phyloP scores from a whole-genome alignment of 148 eudicot species.

The Vaccinium corymbosum region DNA sequence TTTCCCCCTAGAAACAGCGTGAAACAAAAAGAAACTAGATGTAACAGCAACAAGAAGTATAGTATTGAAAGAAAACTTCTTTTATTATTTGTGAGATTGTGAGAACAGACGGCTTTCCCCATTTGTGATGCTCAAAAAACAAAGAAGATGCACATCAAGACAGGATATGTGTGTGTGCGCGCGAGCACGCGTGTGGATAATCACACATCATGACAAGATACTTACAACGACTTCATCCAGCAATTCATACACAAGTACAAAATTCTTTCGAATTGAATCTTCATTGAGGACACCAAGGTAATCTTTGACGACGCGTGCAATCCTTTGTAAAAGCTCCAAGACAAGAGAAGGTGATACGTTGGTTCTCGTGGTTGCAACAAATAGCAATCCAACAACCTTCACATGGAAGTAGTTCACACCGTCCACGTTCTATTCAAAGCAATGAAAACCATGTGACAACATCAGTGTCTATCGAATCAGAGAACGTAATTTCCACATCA shows the following conservation, averaged over 20 bases:
- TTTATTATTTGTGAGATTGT: not conserved
- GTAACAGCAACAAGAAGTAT: not conserved
- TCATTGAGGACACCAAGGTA: constrained; percentile 93
- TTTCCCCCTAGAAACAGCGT: not conserved
- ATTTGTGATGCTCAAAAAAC: not conserved
- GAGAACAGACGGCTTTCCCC: not conserved
- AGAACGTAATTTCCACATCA: not conserved
- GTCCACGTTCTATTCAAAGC: constrained; percentile 59
- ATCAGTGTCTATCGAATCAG: not conserved
- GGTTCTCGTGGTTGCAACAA: constrained; percentile 92
- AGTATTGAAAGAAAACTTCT: not conserved
- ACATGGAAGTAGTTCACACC: constrained; percentile 98
- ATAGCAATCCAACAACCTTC: constrained; percentile 86
- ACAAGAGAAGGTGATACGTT: constrained; percentile 85
- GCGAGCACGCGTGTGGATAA: not conserved
- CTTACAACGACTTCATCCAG: constrained; percentile 97
- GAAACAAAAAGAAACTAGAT: not conserved
- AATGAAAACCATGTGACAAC: constrained; percentile 5
- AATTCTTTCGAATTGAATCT: constrained; percentile 83
- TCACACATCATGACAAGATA: constrained; percentile 11
- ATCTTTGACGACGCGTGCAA: constrained; percentile 92
- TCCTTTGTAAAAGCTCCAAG: constrained; percentile 88
- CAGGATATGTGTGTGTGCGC: not conserved
- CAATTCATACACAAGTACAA: constrained; percentile 92
- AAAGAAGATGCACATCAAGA: not conserved